These are phyloP conservation scores for Fomes fomentarius DNA, from an alignment of 1,284 basidiomycete species.

Conservation along the genomic window DNA sequence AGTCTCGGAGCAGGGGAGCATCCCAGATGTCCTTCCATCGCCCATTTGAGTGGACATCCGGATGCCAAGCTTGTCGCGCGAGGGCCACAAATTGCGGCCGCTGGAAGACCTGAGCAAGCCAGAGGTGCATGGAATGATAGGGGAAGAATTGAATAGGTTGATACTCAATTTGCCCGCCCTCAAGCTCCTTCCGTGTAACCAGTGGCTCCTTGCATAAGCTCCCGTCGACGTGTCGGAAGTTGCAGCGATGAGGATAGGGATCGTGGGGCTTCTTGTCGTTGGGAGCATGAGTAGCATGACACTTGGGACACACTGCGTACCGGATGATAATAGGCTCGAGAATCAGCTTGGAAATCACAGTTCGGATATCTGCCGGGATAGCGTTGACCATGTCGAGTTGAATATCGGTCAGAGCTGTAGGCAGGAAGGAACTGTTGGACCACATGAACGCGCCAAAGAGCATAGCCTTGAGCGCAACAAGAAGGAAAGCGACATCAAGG, in stretches of 20 bases:
- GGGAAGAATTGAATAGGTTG: neutral
- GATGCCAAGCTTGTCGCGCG: neutral
- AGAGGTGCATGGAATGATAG: neutral
- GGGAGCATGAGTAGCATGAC: slow-evolving; percentile 5
- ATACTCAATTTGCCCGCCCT: neutral
- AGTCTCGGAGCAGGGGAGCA: slow-evolving; percentile 3
- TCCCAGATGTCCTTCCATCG: slow-evolving; percentile 9
- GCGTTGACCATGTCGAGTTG: neutral
- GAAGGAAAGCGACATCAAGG: neutral
- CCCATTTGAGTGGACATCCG: neutral
- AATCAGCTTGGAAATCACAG: neutral
- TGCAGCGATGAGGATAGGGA: slow-evolving; percentile 1
- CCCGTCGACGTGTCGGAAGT: neutral
- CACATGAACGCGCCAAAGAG: neutral
- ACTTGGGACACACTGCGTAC: slow-evolving; percentile 11
- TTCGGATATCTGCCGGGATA: slow-evolving; percentile 11
- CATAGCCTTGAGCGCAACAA: neutral
- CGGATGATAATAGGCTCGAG: slow-evolving; percentile 8
- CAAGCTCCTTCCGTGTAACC: neutral
- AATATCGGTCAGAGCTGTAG: neutral
- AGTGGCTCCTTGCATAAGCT: neutral
- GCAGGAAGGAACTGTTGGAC: neutral
- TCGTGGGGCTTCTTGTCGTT: neutral
- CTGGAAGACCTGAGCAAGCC: neutral
- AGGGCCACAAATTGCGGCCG: neutral